Base-by-base conservation (phyloP, 2,329 filamentous ascomycete genomes). In the Trichophyton simii region DNA sequence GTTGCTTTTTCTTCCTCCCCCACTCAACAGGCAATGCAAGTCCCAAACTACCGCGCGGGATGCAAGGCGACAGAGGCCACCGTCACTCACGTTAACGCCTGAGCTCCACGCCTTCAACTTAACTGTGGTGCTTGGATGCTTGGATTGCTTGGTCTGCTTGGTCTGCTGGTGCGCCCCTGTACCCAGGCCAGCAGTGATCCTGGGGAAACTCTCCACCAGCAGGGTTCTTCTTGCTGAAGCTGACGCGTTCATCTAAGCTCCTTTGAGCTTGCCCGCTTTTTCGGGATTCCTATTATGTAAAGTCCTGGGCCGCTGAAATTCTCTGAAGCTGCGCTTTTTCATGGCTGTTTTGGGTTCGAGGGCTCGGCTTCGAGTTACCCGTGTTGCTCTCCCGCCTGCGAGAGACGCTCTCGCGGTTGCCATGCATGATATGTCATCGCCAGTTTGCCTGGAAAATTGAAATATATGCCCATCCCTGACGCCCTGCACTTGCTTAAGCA, bases 201-300 rank as follows among this genome's bases (percentile, higher is more conserved):
- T 55, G 50, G 50, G 50, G 50, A 55, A 34, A 55, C 50, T 55
- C 31, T 55, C 31, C 31, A 55, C 25, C 15, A 55, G 25, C 41
- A 36, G 52, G 52, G 52, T 55, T 55, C 57, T 57, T 57, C 38
- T 38, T 60, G 55, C 44, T 58, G 58, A 60, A 62, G 61, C 61
- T 62, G 52, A 62, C 61, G 61, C 61, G 61, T 62, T 58, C 52
- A 55, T 54, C 41, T 62, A 48, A 62, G 34, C 58, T 52, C 15
- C n/a, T 57, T 58, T 52, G 2, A 54, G 61, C 7, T n/a, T 20
- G 52, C 52, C 52, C 52, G 31, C 52, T 55, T 55, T 55, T 55
- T 55, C 52, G 52, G 52, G 52, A 55, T 55, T 55, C 52, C 52
- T 55, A 28, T 55, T 55, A 55, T 55, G 52, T 55, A 55, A 34